Conservation (phyloP, 768 basidiomycete species). For the Asterophora lycoperdoides region DNA sequence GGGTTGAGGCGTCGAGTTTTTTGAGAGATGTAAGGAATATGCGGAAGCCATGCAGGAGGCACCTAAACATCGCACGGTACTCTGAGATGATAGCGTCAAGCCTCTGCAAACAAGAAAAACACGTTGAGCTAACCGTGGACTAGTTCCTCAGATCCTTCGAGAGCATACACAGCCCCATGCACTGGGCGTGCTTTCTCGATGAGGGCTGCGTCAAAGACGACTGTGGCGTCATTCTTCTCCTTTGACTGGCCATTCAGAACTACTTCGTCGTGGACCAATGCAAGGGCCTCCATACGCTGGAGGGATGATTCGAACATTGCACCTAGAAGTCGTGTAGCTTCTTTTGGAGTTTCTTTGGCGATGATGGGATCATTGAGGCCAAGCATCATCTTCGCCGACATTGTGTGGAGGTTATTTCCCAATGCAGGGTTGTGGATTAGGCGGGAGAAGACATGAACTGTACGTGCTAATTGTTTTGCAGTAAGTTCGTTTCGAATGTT, state of each 20-base stretch:
- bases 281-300: conserved; percentile 80
- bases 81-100: conserved; percentile 45
- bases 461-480: conserved; percentile 65
- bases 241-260: conserved; percentile 44
- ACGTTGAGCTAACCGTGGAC: conserved; percentile 56
- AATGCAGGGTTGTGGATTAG: conserved; percentile 88
- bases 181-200: conserved; percentile 89
- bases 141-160: conserved; percentile 80
- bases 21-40: conserved; percentile 72
- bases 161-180: conserved; percentile 67
- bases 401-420: conserved; percentile 74
- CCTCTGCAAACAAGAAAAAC: neutral
- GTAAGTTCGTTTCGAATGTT: conserved; percentile 83
- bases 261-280: conserved; percentile 56
- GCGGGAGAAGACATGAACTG: conserved; percentile 81
- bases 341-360: conserved; percentile 65
- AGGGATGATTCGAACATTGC: conserved; percentile 81
- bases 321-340: conserved; percentile 63
- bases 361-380: conserved; percentile 82
- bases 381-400: conserved; percentile 91
- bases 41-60: conserved; percentile 84
- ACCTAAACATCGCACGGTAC: conserved; percentile 80
- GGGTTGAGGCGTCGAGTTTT: conserved; percentile 71
- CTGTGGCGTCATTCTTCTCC: conserved; percentile 34
- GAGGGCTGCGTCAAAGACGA: conserved; percentile 48